Evolutionary conservation across 2,329 filamentous ascomycete species (phyloP).

Genomic region (Cryphonectria radicalis): DNA sequence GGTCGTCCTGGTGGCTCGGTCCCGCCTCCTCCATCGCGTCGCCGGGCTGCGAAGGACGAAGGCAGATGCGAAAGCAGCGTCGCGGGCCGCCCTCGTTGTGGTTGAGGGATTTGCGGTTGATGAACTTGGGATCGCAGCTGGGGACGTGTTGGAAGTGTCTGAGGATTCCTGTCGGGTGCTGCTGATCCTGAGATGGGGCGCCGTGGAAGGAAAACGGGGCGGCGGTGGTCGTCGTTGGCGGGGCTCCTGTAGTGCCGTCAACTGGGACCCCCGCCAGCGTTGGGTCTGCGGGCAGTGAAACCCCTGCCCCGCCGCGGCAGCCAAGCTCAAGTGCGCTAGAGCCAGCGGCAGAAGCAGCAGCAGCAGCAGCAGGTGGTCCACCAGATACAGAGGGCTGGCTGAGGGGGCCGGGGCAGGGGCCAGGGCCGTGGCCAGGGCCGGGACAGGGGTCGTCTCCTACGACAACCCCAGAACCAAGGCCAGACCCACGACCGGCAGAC

Average conservation of each 20-base stretch:
- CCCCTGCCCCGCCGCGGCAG: constrained; percentile 6
- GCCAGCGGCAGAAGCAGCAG: neutral
- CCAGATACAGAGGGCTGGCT: neutral
- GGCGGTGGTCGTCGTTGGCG: constrained; percentile 14
- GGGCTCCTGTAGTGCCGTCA: constrained; percentile 7
- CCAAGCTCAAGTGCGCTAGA: constrained; percentile 5
- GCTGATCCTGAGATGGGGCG: constrained; percentile 24
- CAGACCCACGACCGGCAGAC: neutral
- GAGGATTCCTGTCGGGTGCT: constrained; percentile 15
- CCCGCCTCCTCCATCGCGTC: constrained; percentile 44
- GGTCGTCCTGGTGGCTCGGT: constrained; percentile 43
- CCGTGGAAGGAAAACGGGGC: constrained; percentile 21
- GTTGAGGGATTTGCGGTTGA: constrained; percentile 32
- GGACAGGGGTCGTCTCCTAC: neutral
- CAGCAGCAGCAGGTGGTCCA: constrained; percentile 2
- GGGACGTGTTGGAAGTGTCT: neutral
- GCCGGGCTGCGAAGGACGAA: constrained; percentile 19
- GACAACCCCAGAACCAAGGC: neutral
- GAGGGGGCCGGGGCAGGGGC: neutral
- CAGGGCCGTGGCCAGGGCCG: neutral
- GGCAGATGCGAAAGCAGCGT: constrained; percentile 7
- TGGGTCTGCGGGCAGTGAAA: constrained; percentile 21
- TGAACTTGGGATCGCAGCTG: constrained; percentile 16
- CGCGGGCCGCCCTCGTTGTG: constrained; percentile 8
- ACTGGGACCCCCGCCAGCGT: constrained; percentile 24